Evolutionary conservation across 2,329 filamentous ascomycete species (phyloP).

Genomic region (Plenodomus lindquistii): DNA sequence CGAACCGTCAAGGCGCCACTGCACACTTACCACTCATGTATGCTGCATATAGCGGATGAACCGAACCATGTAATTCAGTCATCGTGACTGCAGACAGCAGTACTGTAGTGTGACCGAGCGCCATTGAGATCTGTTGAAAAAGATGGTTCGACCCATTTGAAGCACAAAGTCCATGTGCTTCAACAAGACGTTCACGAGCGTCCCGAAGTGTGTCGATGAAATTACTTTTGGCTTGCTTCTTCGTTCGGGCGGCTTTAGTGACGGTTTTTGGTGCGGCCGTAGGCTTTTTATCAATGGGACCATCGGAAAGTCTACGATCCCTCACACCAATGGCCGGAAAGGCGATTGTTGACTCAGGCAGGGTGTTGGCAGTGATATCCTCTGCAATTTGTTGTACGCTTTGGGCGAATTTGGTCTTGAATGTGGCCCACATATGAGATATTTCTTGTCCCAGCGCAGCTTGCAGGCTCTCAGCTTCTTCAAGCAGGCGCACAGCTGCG

Average conservation of each 20-base stretch:
- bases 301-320: constrained; percentile 33
- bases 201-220: constrained; percentile 66
- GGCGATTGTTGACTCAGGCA: constrained; percentile 91
- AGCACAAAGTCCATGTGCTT: constrained; percentile 61
- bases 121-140: constrained; percentile 56
- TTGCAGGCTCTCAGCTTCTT: constrained; percentile 27
- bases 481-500: constrained; percentile 33
- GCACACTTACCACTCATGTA: constrained; percentile 41
- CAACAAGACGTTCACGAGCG: constrained; percentile 67
- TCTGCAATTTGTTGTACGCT: constrained; percentile 73
- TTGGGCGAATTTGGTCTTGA: constrained; percentile 68
- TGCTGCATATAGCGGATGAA: constrained; percentile 47
- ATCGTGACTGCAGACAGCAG: constrained; percentile 44
- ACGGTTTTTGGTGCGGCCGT: constrained; percentile 9
- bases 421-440: constrained; percentile 63
- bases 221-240: constrained; percentile 28
- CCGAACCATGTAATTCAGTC: constrained; percentile 31
- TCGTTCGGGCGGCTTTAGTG: constrained; percentile 23
- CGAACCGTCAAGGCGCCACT: neutral
- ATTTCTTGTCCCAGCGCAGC: constrained; percentile 48
- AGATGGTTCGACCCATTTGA: constrained; percentile 59
- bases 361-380: constrained; percentile 83
- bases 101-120: constrained; percentile 43
- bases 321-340: constrained; percentile 67
- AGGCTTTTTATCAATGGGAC: constrained; percentile 14